Percentiles rank a stretch among this genome's conserved stretches.
Evolutionary conservation across 2,329 filamentous ascomycete genomes (phyloP).

Genomic region (Talaromyces sp.): DNA sequence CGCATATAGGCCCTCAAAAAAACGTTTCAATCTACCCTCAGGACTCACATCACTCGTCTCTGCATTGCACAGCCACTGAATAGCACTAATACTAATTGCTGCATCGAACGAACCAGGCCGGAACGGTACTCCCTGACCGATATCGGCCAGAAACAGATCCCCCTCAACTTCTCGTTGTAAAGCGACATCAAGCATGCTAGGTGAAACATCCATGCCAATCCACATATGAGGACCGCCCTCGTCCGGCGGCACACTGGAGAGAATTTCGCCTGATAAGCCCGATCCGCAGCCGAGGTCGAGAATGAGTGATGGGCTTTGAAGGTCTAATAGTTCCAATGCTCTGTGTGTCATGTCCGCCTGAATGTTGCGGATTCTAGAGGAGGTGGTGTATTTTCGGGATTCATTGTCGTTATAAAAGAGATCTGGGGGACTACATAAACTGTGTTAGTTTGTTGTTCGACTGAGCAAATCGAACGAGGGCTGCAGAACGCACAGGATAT

Average conservation of each 20-base stretch:
- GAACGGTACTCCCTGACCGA: slow-evolving; percentile 93
- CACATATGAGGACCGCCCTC: slow-evolving; percentile 86
- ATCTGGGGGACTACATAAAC: slow-evolving; percentile 70
- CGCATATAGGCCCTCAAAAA: slow-evolving; percentile 91
- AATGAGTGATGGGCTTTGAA: slow-evolving; percentile 75
- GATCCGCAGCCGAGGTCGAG: slow-evolving; percentile 97
- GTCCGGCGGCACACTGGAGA: slow-evolving; percentile 65
- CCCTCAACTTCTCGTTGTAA: slow-evolving; percentile 89
- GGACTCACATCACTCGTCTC: slow-evolving; percentile 82
- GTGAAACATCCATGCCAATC: slow-evolving; percentile 95
- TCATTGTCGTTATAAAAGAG: slow-evolving; percentile 96
- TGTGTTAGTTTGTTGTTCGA: slow-evolving; percentile 3
- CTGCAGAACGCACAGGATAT: slow-evolving; percentile 66
- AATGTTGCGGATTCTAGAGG: slow-evolving; percentile 90
- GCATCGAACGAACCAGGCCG: slow-evolving; percentile 90
- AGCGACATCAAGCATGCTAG: slow-evolving; percentile 95
- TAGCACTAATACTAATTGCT: slow-evolving; percentile 87
- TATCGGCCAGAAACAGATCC: slow-evolving; percentile 89
- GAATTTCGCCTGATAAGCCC: slow-evolving; percentile 88
- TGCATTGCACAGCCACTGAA: slow-evolving; percentile 99
- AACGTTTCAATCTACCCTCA: slow-evolving; percentile 71
- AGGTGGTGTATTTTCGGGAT: slow-evolving; percentile 96
- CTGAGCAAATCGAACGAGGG: slow-evolving; percentile 20
- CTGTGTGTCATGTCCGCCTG: slow-evolving; percentile 92
- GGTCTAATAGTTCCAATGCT: slow-evolving; percentile 84